A percentile compares a stretch with the other conserved stretches of the same genome.
phyloP scores from a whole-genome alignment of 2,329 filamentous ascomycete genomes.

The Akanthomyces dipterigenus region DNA sequence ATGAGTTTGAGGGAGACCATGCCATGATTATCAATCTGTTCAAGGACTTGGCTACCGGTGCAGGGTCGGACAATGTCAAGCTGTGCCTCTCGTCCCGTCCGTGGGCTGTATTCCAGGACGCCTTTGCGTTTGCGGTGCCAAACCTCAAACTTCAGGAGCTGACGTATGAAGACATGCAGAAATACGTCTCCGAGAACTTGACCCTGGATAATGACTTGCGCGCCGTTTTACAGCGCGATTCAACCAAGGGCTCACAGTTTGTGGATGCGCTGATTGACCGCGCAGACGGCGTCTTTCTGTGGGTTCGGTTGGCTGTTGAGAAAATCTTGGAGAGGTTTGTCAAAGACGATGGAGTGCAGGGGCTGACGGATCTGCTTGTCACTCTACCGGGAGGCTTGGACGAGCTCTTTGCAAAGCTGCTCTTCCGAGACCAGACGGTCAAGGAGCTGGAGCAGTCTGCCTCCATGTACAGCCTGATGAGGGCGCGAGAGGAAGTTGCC shows the following conservation, averaged over 20 bases:
- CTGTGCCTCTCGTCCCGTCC: conserved; percentile 28
- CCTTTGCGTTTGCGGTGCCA: conserved; percentile 21
- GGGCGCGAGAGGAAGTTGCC: conserved; percentile 25
- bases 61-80: conserved; percentile 19
- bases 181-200: conserved; percentile 20
- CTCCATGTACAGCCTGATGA: conserved; percentile 23
- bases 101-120: conserved; percentile 22
- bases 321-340: conserved; percentile 19
- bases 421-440: conserved; percentile 22
- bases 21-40: conserved; percentile 23
- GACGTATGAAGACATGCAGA: conserved; percentile 21
- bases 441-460: conserved; percentile 18
- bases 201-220: conserved; percentile 14
- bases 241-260: conserved; percentile 1
- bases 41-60: conserved; percentile 16
- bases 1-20: conserved; percentile 28
- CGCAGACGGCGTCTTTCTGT: conserved; percentile 28
- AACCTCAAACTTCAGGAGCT: conserved; percentile 22
- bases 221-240: conserved; percentile 11
- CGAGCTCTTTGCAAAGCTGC: conserved; percentile 23
- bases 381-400: conserved; percentile 22
- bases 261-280: conserved; percentile 17
- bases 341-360: neutral
- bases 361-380: conserved; percentile 10
- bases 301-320: conserved; percentile 25